Base-by-base conservation (phyloP, 2,329 filamentous ascomycete genomes). In the Epicoccum nigrum region DNA sequence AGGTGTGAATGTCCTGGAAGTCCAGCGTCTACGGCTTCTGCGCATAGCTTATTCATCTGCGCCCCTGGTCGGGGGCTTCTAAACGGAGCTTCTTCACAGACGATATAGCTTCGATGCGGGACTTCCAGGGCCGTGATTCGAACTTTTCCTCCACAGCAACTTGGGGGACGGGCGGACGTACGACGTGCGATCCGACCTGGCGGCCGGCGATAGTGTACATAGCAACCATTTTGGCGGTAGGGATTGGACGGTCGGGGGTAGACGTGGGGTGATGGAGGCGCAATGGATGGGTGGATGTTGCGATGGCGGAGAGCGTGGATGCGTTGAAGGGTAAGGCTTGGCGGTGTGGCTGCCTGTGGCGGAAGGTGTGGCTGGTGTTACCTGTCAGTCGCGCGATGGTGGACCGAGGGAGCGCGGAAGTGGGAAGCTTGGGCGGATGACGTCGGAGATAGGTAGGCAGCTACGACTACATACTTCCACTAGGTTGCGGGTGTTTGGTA, bases 161-260 rank as follows among this genome's bases (percentile, higher is more conserved):
- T 9, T 9, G 6, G 23, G 23, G n/a, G 23, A n/a, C 23, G 31
- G 38, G 30, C 31, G 55, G 4, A 76, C 79, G 59, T 76, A 82
- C 79, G 59, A 78, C 69, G 71, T 82, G 79, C 55, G 79, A 81
- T 72, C 79, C 79, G 67, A 82, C 76, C 74, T 81, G 76, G 62
- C 78, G 76, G 73, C 79, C 79, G 59, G 73, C 64, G 62, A 81
- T 72, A 50, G 74, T 73, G 74, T 82, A 82, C 70, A 76, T 78
- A 63, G 73, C 75, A 68, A 81, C 79, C 79, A 82, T 82, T 42
- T 62, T 74, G 55, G 63, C 64, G 65, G 64, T 42, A 61, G 59
- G 42, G 33, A 39, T 45, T 45, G 38, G 41, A 53, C 32, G 47
- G 55, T 49, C 34, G 21, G 60, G 57, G 51, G 41, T 43, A 59